Conservation (phyloP, 768 basidiomycete species). For the Trametes gibbosa region DNA sequence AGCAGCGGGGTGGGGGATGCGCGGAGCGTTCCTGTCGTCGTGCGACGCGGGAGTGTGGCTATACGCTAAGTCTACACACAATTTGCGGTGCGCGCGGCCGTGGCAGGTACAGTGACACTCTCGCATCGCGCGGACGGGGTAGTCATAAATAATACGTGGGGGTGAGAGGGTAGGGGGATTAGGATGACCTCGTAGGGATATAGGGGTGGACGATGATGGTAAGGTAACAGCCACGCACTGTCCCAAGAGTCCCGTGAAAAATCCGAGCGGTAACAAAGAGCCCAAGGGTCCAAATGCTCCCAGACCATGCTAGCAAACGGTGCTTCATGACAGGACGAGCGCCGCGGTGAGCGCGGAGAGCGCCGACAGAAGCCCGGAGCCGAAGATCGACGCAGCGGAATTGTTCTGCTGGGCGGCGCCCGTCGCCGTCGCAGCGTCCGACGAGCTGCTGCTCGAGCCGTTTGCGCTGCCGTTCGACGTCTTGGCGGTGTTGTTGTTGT, state of each 20-base stretch:
- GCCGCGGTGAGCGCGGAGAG: constrained; percentile 8
- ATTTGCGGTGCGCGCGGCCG: background rate
- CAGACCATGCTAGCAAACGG: background rate
- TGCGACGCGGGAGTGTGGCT: background rate
- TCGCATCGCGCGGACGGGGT: background rate
- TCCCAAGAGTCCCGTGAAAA: background rate
- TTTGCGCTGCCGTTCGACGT: background rate
- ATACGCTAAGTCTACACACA: background rate
- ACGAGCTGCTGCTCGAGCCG: background rate
- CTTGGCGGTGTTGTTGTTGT: background rate
- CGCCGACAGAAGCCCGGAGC: constrained; percentile 2
- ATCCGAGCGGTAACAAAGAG: background rate
- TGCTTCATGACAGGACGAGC: constrained; percentile 9
- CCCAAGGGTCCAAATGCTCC: background rate
- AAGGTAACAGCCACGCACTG: background rate
- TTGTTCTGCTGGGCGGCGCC: background rate
- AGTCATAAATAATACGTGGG: background rate
- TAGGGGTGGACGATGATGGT: background rate
- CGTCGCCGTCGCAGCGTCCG: background rate
- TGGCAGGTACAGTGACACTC: background rate
- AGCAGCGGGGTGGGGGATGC: background rate
- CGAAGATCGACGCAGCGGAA: constrained; percentile 1
- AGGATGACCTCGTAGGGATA: background rate
- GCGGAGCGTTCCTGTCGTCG: background rate
- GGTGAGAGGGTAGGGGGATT: background rate